These are phyloP conservation scores for Fraxinus platypoda DNA, from an alignment of 305 asterid genomes.

Conservation along the genomic window DNA sequence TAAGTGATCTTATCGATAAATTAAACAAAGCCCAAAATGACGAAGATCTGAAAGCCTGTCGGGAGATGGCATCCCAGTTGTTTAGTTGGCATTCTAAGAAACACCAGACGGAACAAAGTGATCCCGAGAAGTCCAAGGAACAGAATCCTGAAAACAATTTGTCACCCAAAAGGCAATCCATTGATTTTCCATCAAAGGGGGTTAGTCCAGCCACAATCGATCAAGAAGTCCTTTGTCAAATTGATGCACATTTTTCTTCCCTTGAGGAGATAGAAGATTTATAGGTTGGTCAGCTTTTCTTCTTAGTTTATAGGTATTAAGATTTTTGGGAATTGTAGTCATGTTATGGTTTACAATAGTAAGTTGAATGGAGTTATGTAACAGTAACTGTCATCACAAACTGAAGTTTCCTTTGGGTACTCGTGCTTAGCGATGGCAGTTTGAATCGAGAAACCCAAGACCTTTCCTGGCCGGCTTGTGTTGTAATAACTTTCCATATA, in stretches of 20 bases:
- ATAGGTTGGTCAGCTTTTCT: constrained; percentile 25
- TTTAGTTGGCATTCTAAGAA: constrained; percentile 32
- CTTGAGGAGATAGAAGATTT: constrained; percentile 62
- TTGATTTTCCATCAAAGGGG: constrained; percentile 54
- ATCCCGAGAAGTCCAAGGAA: constrained; percentile 21
- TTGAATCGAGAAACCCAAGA: neutral
- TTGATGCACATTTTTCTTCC: constrained; percentile 59
- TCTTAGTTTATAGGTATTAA: neutral
- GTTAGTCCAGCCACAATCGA: constrained; percentile 38
- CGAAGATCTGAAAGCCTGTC: constrained; percentile 70
- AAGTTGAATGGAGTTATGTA: neutral
- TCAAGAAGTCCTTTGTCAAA: constrained; percentile 45
- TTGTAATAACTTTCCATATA: no score
- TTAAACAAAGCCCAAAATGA: constrained; percentile 67
- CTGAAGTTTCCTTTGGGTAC: neutral
- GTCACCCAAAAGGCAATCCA: constrained; percentile 16
- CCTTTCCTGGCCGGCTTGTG: neutral
- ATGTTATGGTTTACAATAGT: neutral
- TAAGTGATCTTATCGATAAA: constrained; percentile 66
- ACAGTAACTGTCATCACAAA: neutral
- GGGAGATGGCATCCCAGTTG: constrained; percentile 52
- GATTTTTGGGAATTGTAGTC: neutral
- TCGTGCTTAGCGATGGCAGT: neutral
- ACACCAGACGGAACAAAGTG: constrained; percentile 28
- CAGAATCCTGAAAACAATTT: constrained; percentile 23